Conservation (phyloP, 495 filamentous ascomycete genomes). For the Durotheca rogersii region DNA sequence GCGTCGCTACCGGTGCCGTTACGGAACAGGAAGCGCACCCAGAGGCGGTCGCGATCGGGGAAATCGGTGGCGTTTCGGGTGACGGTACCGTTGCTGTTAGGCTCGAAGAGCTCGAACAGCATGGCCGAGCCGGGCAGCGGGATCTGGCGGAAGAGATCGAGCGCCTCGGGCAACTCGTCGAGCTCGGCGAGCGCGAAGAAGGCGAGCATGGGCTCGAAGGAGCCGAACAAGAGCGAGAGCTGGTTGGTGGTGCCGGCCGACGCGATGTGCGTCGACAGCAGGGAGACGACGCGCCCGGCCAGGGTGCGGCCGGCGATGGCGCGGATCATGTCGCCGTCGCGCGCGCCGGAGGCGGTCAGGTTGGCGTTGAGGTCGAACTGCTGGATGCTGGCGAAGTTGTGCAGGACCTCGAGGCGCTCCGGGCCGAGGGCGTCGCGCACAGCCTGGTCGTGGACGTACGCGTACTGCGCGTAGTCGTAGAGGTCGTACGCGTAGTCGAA, state of each 20-base stretch:
- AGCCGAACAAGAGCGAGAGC: conserved; percentile 45
- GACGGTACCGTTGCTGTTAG: conserved; percentile 27
- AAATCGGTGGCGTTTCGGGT: conserved; percentile 20
- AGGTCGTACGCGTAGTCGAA: conserved; percentile 45
- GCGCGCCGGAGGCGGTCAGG: conserved; percentile 29
- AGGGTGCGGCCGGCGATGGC: conserved; percentile 46
- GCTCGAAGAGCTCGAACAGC: conserved; percentile 47
- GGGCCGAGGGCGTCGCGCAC: conserved; percentile 21
- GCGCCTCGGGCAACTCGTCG: conserved; percentile 9
- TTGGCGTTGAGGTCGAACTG: conserved; percentile 40
- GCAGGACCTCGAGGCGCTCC: conserved; percentile 30
- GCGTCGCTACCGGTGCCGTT: conserved; percentile 30
- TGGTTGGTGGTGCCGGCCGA: conserved; percentile 33
- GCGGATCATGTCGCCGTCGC: conserved; percentile 39
- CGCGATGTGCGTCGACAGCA: conserved; percentile 36
- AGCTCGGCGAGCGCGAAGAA: conserved; percentile 43
- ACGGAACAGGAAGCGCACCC: conserved; percentile 46
- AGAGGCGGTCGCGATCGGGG: conserved; percentile 37
- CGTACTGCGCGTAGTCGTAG: conserved; percentile 47
- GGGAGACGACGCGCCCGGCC: conserved; percentile 29
- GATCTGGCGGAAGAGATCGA: conserved; percentile 33
- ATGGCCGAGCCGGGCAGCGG: conserved; percentile 43
- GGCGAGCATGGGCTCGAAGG: conserved; percentile 44
- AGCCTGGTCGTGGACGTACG: conserved; percentile 38
- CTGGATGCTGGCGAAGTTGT: conserved; percentile 36